These are phyloP conservation scores for Colletotrichum costaricense DNA, from an alignment of 2,329 filamentous ascomycete genomes.

Conservation along the genomic window DNA sequence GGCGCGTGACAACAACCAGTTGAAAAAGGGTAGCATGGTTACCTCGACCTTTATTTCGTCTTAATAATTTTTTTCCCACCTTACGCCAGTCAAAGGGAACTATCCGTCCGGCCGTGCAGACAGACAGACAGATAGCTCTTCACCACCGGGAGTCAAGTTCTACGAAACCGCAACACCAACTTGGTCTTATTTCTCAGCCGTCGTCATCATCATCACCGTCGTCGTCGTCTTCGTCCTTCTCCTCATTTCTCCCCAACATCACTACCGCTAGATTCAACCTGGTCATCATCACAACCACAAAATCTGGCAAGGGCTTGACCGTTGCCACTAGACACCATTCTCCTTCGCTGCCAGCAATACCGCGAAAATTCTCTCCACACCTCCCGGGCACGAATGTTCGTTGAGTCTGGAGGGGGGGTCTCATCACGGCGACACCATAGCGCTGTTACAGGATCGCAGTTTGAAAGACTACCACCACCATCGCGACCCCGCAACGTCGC, in stretches of 20 bases:
- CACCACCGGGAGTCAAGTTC: constrained; percentile 21
- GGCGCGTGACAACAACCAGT: constrained; percentile 28
- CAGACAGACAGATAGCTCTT: constrained; percentile 29
- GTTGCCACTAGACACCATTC: constrained; percentile 10
- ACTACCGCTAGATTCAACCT: constrained; percentile 2
- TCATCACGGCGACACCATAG: constrained; percentile 33
- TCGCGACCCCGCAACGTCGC: constrained; percentile 41
- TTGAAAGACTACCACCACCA: constrained; percentile 37
- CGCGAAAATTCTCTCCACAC: constrained; percentile 35
- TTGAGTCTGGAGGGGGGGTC: constrained; percentile 40
- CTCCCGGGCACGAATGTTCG: constrained; percentile 43
- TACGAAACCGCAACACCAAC: constrained; percentile 26
- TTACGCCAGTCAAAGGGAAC: constrained; percentile 28
- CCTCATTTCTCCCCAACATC: neutral
- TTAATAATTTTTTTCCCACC: constrained; percentile 34
- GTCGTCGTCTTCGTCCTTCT: neutral
- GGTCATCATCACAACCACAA: neutral
- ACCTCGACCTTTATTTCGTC: constrained; percentile 33
- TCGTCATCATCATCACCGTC: constrained; percentile 18
- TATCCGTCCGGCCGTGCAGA: constrained; percentile 26
- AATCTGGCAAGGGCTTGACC: constrained; percentile 3
- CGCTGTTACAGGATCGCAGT: constrained; percentile 30
- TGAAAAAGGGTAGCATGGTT: constrained; percentile 34
- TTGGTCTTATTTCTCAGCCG: constrained; percentile 7
- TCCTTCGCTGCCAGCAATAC: constrained; percentile 18